Evolutionary conservation across 2,329 filamentous ascomycete genomes (phyloP).

Genomic region (Colletotrichum falcatum): DNA sequence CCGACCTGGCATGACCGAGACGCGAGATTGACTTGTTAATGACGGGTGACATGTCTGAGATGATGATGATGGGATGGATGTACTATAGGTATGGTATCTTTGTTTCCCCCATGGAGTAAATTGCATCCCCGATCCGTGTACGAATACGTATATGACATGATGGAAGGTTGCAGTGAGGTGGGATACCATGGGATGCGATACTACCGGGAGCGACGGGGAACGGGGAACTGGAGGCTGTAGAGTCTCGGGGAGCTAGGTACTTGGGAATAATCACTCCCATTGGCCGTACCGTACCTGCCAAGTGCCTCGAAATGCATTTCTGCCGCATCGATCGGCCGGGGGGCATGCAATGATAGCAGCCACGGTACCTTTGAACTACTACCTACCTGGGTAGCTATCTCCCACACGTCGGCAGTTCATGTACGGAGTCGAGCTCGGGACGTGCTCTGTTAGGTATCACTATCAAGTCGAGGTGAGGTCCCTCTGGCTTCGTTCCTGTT

Average conservation of each 20-base stretch:
- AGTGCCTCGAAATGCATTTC: constrained; percentile 18
- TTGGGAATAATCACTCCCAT: too few relatives aligned
- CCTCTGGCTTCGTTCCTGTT: too few relatives aligned
- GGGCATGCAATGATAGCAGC: too few relatives aligned
- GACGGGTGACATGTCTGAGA: constrained; percentile 13
- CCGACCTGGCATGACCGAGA: background rate
- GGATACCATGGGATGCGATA: background rate
- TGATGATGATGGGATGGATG: constrained; percentile 1
- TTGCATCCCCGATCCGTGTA: background rate
- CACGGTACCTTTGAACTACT: too few relatives aligned
- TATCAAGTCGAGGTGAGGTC: too few relatives aligned
- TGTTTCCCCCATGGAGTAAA: background rate
- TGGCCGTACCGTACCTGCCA: constrained; percentile 18
- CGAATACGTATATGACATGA: too few relatives aligned
- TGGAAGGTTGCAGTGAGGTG: background rate
- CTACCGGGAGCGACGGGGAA: constrained; percentile 15
- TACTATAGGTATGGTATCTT: too few relatives aligned
- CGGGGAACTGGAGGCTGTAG: too few relatives aligned
- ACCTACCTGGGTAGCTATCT: too few relatives aligned
- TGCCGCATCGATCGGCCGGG: background rate
- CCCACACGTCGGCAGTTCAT: too few relatives aligned
- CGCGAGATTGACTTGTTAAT: background rate
- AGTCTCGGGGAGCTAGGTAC: too few relatives aligned
- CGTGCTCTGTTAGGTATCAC: background rate
- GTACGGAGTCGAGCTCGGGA: background rate